These are phyloP conservation scores for Picochlorum sp. DNA, from an alignment of 139 green algal species.

Conservation along the genomic window DNA sequence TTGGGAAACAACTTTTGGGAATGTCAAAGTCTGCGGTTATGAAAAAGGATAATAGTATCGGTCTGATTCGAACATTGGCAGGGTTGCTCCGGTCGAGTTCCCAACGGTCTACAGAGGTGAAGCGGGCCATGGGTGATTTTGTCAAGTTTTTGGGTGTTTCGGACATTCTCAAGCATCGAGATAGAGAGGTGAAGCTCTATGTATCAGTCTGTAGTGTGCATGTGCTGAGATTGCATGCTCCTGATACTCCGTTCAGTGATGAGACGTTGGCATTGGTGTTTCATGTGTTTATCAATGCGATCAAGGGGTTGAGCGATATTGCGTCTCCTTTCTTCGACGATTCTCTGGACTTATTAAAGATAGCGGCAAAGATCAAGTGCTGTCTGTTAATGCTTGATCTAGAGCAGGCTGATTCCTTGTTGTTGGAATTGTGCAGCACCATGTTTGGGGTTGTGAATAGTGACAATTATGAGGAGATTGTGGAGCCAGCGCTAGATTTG, in stretches of 20 bases:
- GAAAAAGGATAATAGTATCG: too few species aligned
- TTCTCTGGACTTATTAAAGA: conserved; percentile 43
- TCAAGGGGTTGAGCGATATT: conserved; percentile 38
- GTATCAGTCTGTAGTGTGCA: conserved; percentile 36
- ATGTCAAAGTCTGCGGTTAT: too few species aligned
- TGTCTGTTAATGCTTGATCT: conserved; percentile 55
- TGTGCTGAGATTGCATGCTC: conserved; percentile 46
- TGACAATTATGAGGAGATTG: conserved; percentile 29
- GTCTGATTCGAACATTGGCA: not conserved
- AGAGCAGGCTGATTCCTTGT: conserved; percentile 26
- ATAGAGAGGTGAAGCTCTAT: conserved; percentile 58
- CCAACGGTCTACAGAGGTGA: conserved; percentile 33
- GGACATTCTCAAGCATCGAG: conserved; percentile 30
- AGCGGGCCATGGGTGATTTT: conserved; percentile 19
- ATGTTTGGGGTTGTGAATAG: conserved; percentile 41
- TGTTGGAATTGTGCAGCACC: conserved; percentile 30
- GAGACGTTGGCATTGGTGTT: conserved; percentile 44
- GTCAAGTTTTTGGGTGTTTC: conserved; percentile 19
- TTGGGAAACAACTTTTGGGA: too few species aligned
- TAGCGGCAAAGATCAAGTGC: conserved; percentile 41
- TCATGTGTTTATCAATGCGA: conserved; percentile 36
- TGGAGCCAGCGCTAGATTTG: conserved; percentile 20
- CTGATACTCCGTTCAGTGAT: conserved; percentile 50
- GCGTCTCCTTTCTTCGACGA: conserved; percentile 39
- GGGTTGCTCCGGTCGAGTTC: conserved; percentile 26